Evolutionary conservation across 306 rosid species (phyloP), one percentile per base, ranked within the genome.

Genomic region (Sindora glabra): DNA sequence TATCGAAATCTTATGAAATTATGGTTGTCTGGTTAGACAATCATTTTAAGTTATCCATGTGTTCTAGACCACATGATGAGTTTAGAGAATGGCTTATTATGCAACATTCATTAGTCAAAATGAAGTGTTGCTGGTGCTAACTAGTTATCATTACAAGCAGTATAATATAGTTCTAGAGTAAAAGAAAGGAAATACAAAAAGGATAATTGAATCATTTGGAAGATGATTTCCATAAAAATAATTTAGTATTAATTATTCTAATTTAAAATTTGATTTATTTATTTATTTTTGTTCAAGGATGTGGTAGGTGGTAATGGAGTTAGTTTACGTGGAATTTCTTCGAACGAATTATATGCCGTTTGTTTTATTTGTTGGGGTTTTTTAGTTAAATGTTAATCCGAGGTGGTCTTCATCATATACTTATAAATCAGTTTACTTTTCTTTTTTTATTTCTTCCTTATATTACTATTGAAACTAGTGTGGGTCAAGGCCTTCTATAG

Each of bases 271-370:
- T 53, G 8, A 11, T 48, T 13, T 25, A 40, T 32, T 39, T 68
- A 21, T 55, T 67, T 67, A 22, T 12, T 41, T 48, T 39, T 59
- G 47, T 46, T 69, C 49, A 67, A n/a, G 70, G 73, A 65, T 67
- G 64, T 81, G 92, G 85, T 91, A 68, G 97, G 94, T 90, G 54
- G 83, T 85, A 83, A 96, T 91, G 97, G 92, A 71, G 97, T 74
- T 85, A 25, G 97, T 82, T 90, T 75, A 74, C 62, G 56, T 73
- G 72, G 86, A 71, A 87, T 92, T 92, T 80, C 90, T 80, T 92
- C 73, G 77, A 86, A 89, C 95, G 81, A 70, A 87, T 71, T 79
- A 84, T 80, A 54, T 86, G 76, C 14, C 21, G 74, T 83, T 79
- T 78, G 89, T 77, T 83, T 79, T 78, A 87, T 77, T 81, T 78